These are phyloP conservation scores for Epicoccum sorghinum DNA, from an alignment of 2,329 filamentous ascomycete genomes.

Conservation along the genomic window DNA sequence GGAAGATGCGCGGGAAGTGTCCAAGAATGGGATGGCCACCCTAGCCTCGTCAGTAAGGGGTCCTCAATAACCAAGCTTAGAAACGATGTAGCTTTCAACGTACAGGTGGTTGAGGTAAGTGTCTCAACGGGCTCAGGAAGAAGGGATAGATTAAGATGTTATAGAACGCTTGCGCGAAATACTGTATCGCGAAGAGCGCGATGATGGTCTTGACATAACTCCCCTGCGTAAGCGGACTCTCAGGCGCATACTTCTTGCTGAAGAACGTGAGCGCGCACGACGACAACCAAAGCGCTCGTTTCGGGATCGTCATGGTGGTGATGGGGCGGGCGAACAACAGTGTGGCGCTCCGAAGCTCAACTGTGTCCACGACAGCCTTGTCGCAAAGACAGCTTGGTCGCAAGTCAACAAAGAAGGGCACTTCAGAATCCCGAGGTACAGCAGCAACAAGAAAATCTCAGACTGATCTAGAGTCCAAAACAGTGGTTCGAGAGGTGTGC, in stretches of 20 bases:
- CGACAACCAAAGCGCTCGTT: slow-evolving; percentile 33
- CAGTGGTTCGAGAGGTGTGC: neutral
- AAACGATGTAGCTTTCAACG: slow-evolving; percentile 17
- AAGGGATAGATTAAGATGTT: slow-evolving; percentile 61
- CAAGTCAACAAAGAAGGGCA: neutral
- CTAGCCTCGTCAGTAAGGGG: neutral
- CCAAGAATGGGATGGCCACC: slow-evolving; percentile 46
- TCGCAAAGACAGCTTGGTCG: neutral
- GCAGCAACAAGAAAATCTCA: neutral
- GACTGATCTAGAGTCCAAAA: neutral
- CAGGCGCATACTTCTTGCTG: slow-evolving; percentile 42
- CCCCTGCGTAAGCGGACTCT: slow-evolving; percentile 32
- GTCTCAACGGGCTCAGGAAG: slow-evolving; percentile 63
- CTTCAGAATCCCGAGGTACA: neutral
- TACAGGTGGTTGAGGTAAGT: slow-evolving; percentile 62
- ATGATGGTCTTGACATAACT: slow-evolving; percentile 49
- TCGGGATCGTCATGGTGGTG: slow-evolving; percentile 35
- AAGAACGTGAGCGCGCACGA: slow-evolving; percentile 37
- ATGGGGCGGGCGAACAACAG: neutral
- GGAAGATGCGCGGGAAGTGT: slow-evolving; percentile 51
- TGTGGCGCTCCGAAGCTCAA: neutral
- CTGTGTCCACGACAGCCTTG: neutral
- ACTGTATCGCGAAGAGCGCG: slow-evolving; percentile 49
- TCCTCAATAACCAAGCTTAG: neutral
- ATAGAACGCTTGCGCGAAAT: slow-evolving; percentile 49